Evolutionary conservation across 108 stramenopile genomes (phyloP).

Genomic region (Nitzschia palea): DNA sequence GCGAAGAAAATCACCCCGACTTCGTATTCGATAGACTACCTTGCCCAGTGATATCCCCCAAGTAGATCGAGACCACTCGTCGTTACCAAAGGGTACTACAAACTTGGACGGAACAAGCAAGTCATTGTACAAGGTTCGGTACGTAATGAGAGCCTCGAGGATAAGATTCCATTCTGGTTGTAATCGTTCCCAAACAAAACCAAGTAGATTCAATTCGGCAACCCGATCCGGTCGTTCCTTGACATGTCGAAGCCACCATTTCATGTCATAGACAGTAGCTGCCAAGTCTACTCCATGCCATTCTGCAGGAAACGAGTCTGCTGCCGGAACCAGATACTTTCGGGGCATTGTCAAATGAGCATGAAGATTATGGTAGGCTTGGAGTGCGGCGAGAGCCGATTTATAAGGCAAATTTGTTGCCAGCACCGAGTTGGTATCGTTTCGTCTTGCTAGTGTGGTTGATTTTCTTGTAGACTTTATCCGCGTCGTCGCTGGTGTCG

Average conservation of each 20-base stretch:
- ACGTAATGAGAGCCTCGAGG: slow-evolving; percentile 67
- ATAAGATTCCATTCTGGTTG: slow-evolving; percentile 86
- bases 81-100: slow-evolving; percentile 59
- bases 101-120: slow-evolving; percentile 68
- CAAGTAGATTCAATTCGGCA: slow-evolving; percentile 63
- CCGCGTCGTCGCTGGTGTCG: background rate
- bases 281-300: slow-evolving; percentile 72
- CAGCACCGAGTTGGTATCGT: background rate
- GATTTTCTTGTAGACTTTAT: background rate
- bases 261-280: slow-evolving; percentile 70
- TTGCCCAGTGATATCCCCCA: slow-evolving; percentile 75
- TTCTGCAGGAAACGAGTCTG: slow-evolving; percentile 50
- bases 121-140: slow-evolving; percentile 47
- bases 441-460: background rate
- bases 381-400: slow-evolving; percentile 48
- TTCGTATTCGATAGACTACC: slow-evolving; percentile 63
- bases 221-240: slow-evolving; percentile 57
- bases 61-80: slow-evolving; percentile 58
- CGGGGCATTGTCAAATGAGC: slow-evolving; percentile 64
- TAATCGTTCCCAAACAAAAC: slow-evolving; percentile 83
- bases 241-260: slow-evolving; percentile 79
- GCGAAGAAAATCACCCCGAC: slow-evolving; percentile 64
- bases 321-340: slow-evolving; percentile 50
- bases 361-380: slow-evolving; percentile 50
- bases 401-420: slow-evolving; percentile 52